Conservation (phyloP, 163 green algal species). For the Trebouxia gelatinosa region DNA sequence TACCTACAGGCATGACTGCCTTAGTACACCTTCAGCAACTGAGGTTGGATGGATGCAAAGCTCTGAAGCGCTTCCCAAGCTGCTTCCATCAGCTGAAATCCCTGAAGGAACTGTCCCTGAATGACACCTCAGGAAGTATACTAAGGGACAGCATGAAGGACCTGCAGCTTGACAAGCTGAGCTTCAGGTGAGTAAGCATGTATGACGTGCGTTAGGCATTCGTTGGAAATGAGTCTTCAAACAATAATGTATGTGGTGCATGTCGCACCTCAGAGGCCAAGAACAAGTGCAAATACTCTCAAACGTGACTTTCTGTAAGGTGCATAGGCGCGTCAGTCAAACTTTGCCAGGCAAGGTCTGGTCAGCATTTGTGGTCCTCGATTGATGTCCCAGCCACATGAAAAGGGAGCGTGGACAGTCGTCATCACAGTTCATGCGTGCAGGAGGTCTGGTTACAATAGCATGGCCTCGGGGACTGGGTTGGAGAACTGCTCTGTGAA, state of each 20-base stretch:
- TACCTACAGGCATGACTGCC: neutral
- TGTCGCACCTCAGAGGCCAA: too few relatives aligned
- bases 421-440: neutral
- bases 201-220: neutral
- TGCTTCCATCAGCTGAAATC: neutral
- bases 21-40: neutral
- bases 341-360: too few relatives aligned
- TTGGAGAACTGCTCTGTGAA: neutral
- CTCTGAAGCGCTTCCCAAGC: neutral
- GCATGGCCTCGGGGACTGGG: neutral
- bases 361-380: too few relatives aligned
- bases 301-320: neutral
- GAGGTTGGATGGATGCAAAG: neutral
- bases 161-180: neutral
- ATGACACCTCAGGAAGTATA: neutral
- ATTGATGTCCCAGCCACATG: neutral
- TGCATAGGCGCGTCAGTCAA: too few relatives aligned
- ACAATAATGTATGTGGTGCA: too few relatives aligned
- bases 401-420: neutral
- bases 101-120: constrained; percentile 6
- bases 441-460: neutral
- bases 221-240: neutral
- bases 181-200: neutral
- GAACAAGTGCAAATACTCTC: too few relatives aligned
- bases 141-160: neutral